Conservation (phyloP, 2,329 filamentous ascomycete genomes). For the Calonectria leucothoes region DNA sequence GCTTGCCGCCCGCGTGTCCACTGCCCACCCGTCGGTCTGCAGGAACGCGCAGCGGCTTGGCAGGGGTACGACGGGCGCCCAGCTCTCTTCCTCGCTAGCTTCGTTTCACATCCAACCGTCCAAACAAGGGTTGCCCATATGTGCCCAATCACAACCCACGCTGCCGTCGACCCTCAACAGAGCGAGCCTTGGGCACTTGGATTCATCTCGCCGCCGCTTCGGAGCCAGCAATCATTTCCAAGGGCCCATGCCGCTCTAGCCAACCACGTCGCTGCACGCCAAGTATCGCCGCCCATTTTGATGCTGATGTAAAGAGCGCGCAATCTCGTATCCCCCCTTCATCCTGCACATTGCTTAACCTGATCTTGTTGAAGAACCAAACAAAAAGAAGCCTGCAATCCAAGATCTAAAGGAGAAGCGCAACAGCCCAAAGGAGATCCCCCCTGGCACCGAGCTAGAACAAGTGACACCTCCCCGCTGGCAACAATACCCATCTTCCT, state of each 20-base stretch:
- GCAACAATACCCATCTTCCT: not conserved
- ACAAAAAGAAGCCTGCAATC: not conserved
- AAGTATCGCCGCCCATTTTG: not conserved
- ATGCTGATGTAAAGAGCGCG: not conserved
- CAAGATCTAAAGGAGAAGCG: not conserved
- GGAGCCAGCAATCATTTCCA: not conserved
- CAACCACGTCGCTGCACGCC: not conserved
- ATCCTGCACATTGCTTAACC: not conserved
- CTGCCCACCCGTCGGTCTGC: conserved; percentile 9
- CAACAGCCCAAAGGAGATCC: not conserved
- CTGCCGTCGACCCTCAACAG: not conserved
- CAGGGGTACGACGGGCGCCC: conserved; percentile 10
- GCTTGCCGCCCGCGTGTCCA: not conserved
- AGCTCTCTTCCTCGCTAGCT: conserved; percentile 13
- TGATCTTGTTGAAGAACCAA: not conserved
- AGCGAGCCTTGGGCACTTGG: conserved; percentile 2
- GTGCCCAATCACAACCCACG: conserved; percentile 13
- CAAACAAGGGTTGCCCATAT: not conserved
- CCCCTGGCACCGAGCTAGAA: not conserved
- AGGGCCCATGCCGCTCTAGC: not conserved
- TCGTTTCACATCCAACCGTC: conserved; percentile 20
- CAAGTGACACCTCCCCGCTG: not conserved
- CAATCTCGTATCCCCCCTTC: not conserved
- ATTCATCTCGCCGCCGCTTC: not conserved
- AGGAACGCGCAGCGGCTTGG: conserved; percentile 20